These are phyloP conservation scores for Vitis cinerea DNA, from an alignment of 164 flowering plant genomes.

Conservation along the genomic window DNA sequence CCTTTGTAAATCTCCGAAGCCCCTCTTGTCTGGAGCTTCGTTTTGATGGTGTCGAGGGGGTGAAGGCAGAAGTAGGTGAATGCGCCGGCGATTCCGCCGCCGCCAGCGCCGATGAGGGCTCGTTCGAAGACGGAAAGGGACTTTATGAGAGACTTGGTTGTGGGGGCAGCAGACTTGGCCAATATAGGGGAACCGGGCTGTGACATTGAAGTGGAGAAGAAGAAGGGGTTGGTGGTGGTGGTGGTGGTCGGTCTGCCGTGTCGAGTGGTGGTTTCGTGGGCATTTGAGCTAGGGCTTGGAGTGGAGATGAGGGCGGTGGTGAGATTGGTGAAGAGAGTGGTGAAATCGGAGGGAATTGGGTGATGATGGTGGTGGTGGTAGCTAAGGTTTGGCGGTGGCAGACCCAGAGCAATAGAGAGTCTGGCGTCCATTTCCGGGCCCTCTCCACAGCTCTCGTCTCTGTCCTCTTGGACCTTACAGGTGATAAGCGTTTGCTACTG, in stretches of 20 bases:
- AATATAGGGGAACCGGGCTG: constrained; percentile 14
- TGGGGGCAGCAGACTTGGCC: constrained; percentile 34
- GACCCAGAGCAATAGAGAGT: constrained; percentile 33
- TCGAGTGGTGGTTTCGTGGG: constrained; percentile 5
- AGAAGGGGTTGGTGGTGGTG: constrained; percentile 2
- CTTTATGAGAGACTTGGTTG: constrained; percentile 33
- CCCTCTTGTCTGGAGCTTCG: constrained; percentile 87
- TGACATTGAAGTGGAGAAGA: constrained; percentile 30
- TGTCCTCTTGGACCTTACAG: no score
- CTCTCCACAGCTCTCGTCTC: neutral
- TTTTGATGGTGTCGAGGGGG: constrained; percentile 90
- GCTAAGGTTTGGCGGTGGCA: constrained; percentile 22
- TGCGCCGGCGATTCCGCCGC: constrained; percentile 91
- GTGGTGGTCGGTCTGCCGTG: neutral
- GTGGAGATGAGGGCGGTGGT: constrained; percentile 3
- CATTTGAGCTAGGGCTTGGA: constrained; percentile 5
- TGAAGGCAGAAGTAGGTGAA: constrained; percentile 83
- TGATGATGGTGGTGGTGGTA: constrained; percentile 17
- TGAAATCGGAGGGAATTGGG: constrained; percentile 29
- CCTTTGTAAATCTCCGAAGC: constrained; percentile 63
- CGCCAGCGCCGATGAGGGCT: constrained; percentile 76
- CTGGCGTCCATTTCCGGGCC: constrained; percentile 29
- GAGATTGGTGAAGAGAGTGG: constrained; percentile 21
- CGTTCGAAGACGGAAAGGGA: constrained; percentile 60
- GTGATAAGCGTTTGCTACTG: no score